Evolutionary conservation across 2,329 filamentous ascomycete species (phyloP).

Genomic region (Fusarium staphyleae): DNA sequence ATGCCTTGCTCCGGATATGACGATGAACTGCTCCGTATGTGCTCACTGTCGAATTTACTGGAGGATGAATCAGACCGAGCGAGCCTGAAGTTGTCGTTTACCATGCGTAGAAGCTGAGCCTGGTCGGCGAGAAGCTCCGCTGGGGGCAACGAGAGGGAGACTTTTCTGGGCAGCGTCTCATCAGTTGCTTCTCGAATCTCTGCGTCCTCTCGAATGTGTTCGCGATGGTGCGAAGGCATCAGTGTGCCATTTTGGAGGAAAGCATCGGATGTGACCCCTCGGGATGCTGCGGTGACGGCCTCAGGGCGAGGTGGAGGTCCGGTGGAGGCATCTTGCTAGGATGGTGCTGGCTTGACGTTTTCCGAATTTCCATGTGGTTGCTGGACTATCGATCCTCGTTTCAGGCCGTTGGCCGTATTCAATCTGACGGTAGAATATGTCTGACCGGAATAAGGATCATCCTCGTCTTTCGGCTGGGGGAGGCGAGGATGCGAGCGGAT

Average conservation of each 20-base stretch:
- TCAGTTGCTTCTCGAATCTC: slow-evolving; percentile 14
- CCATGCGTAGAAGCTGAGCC: slow-evolving; percentile 21
- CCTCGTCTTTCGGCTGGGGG: background rate
- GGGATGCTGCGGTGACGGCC: slow-evolving; percentile 11
- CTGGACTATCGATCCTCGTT: slow-evolving; percentile 7
- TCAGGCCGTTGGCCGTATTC: slow-evolving; percentile 2
- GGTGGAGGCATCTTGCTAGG: slow-evolving; percentile 5
- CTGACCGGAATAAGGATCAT: slow-evolving; percentile 1
- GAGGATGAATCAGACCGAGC: slow-evolving; percentile 19
- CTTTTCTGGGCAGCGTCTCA: background rate
- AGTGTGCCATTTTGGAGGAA: slow-evolving; percentile 16
- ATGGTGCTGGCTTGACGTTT: slow-evolving; percentile 12
- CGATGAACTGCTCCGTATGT: slow-evolving; percentile 43
- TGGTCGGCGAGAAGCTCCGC: slow-evolving; percentile 31
- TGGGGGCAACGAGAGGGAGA: background rate
- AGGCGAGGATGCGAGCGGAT: slow-evolving; percentile 14
- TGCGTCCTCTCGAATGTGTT: slow-evolving; percentile 18
- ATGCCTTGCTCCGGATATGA: slow-evolving; percentile 41
- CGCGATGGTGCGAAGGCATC: slow-evolving; percentile 1
- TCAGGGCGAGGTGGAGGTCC: slow-evolving; percentile 4
- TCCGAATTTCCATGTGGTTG: slow-evolving; percentile 10
- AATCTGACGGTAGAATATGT: slow-evolving; percentile 4
- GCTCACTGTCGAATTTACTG: slow-evolving; percentile 6
- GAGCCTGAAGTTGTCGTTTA: slow-evolving; percentile 22
- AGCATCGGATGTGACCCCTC: slow-evolving; percentile 15